Evolutionary conservation across 2,329 filamentous ascomycete species (phyloP).

Genomic region (Meredithiella fracta): DNA sequence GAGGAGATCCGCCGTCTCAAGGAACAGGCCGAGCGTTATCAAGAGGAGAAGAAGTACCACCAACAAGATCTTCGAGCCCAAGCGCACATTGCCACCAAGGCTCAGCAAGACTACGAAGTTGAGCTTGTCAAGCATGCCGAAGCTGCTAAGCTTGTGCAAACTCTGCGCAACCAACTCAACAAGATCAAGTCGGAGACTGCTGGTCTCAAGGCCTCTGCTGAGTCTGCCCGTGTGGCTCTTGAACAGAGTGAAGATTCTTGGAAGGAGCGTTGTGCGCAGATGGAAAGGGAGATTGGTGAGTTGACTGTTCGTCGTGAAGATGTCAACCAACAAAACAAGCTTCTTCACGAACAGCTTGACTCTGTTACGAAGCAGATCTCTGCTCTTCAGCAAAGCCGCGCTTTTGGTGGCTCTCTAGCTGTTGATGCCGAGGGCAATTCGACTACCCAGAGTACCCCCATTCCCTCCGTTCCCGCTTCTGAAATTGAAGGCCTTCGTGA

Average conservation of each 20-base stretch:
- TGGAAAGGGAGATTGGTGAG: conserved; percentile 72
- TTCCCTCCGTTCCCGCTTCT: conserved; percentile 22
- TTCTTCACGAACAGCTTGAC: conserved; percentile 80
- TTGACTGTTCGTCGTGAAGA: conserved; percentile 67
- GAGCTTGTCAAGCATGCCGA: conserved; percentile 92
- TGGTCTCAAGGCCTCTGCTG: conserved; percentile 60
- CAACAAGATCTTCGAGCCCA: conserved; percentile 86
- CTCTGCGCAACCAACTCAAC: conserved; percentile 64
- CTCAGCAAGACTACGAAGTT: conserved; percentile 88
- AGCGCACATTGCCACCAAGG: conserved; percentile 80
- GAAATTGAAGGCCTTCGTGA: conserved; percentile 68
- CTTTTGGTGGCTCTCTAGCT: not conserved
- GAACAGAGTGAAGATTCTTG: conserved; percentile 73
- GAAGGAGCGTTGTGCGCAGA: conserved; percentile 62
- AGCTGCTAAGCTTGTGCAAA: conserved; percentile 72
- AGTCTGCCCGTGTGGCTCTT: conserved; percentile 67
- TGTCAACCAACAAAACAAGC: conserved; percentile 72
- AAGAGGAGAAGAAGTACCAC: conserved; percentile 65
- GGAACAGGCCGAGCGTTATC: conserved; percentile 66
- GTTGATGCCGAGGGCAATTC: conserved; percentile 31
- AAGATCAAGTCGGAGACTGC: conserved; percentile 64
- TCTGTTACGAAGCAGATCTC: conserved; percentile 64
- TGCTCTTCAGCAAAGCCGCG: conserved; percentile 58
- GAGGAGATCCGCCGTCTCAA: conserved; percentile 66
- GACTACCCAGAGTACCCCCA: conserved; percentile 23